Conservation (phyloP, 1,284 basidiomycete genomes). For the Trametes polyzona region DNA sequence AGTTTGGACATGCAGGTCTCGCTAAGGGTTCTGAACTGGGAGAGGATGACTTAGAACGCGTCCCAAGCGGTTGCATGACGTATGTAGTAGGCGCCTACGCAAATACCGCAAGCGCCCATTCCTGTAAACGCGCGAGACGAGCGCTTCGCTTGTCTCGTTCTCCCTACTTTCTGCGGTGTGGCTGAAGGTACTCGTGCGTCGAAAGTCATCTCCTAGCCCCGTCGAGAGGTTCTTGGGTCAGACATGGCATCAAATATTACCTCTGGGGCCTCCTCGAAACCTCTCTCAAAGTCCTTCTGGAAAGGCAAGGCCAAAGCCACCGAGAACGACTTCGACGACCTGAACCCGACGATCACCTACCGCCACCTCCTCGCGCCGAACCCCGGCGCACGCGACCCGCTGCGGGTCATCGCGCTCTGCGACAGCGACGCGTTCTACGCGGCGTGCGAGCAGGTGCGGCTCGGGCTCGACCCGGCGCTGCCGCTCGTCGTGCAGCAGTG, state of each 20-base stretch:
- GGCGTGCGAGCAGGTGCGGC: constrained; percentile 86
- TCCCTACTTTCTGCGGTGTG: too few relatives aligned
- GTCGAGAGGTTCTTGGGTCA: too few relatives aligned
- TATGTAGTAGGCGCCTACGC: too few relatives aligned
- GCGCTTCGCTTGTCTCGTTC: too few relatives aligned
- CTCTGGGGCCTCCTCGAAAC: not conserved
- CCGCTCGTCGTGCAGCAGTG: constrained; percentile 95
- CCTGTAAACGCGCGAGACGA: too few relatives aligned
- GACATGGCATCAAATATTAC: not conserved
- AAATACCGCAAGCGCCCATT: too few relatives aligned
- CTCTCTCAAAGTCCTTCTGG: constrained; percentile 21
- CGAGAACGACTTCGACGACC: constrained; percentile 53
- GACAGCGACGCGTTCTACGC: constrained; percentile 96
- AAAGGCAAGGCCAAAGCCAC: constrained; percentile 59
- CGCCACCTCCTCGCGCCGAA: constrained; percentile 68
- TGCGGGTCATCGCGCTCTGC: constrained; percentile 85
- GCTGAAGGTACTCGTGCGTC: too few relatives aligned
- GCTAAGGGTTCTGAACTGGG: too few relatives aligned
- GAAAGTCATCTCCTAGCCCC: too few relatives aligned
- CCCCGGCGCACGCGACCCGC: constrained; percentile 68
- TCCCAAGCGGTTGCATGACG: too few relatives aligned
- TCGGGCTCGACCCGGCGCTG: constrained; percentile 71
- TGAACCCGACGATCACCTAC: constrained; percentile 71
- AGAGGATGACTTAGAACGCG: too few relatives aligned
- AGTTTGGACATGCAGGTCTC: too few relatives aligned